Base-by-base conservation (phyloP, 257 asterid genomes). In the Cordia subcordata region DNA sequence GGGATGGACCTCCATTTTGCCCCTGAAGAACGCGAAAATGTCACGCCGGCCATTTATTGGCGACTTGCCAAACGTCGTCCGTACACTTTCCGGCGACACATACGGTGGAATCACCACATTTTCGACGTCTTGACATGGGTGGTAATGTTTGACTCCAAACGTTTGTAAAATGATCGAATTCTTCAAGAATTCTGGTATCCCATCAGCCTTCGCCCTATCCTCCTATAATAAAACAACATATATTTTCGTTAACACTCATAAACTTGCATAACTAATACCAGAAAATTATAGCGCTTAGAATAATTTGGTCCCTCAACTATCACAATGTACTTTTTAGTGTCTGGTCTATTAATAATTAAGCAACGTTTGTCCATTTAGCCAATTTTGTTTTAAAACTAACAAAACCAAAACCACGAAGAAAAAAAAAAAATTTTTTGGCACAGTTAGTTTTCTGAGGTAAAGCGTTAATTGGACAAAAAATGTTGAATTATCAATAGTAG, bases 1-100 rank as follows among this genome's bases (percentile, higher is more conserved):
- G 16, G 98, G 98, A 44, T 80, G 85, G 6, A 85, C 65, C 64
- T 91, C 98, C 96, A 91, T 91, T 83, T 91, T 91, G 51, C 96
- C 96, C 77, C 95, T 68, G 61, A 87, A 87, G 61, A 85, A 85
- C 6, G 86, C 89, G 44, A 85, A 91, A 55, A 85, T 82, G 69
- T 81, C 91, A 14, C 96, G 87, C 35, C 55, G 79, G 22, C 85
- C 79, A 0, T 57, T 62, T 19, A 79, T 19, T 42, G 88, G 77
- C 57, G 73, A 68, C 61, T 64, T 65, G 0, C 72, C 65, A 15
- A 86, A 67, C 39, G 96, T 88, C 55, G 59, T 47, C 49, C 75
- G 76, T 57, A 93, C 72, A 11, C 71, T 75, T 57, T 71, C 87
- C 80, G 96, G 95, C 57, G 92, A 59, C 1, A 93, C 52, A 60